phyloP scores from a whole-genome alignment of 192 early-diverging fungal species.

The Backusella westeae region DNA sequence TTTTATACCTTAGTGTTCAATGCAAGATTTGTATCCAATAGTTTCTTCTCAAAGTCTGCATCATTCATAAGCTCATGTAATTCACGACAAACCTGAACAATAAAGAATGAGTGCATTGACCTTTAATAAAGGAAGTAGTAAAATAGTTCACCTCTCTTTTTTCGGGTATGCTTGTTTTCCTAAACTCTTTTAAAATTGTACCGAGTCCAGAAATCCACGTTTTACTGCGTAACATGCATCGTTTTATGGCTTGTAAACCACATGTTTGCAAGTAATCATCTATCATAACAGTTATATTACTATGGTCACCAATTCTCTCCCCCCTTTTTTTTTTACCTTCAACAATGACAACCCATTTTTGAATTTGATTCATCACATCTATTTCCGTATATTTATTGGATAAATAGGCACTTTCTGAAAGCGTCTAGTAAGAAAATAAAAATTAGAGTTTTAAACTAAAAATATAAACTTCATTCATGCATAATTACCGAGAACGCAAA shows the following conservation, averaged over 20 bases:
- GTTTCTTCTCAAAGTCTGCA: not conserved
- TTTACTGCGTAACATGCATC: slow-evolving; percentile 19
- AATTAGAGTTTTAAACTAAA: not conserved
- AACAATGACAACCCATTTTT: slow-evolving; percentile 21
- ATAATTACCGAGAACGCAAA: slow-evolving; percentile 21
- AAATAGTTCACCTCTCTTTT: slow-evolving; percentile 1
- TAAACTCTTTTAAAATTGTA: slow-evolving; percentile 1
- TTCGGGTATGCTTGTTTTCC: slow-evolving; percentile 13
- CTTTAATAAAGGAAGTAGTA: not conserved
- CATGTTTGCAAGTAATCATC: slow-evolving; percentile 25
- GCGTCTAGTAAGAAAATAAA: not conserved
- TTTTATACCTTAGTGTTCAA: not conserved
- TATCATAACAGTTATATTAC: not conserved
- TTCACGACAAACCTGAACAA: not conserved
- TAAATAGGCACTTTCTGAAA: slow-evolving; percentile 28
- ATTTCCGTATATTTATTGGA: slow-evolving; percentile 9
- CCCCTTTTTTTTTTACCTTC: slow-evolving; percentile 13
- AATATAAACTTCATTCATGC: not conserved
- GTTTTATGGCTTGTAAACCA: slow-evolving; percentile 22
- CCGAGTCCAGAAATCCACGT: slow-evolving; percentile 9
- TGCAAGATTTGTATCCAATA: not conserved
- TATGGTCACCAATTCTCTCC: not conserved
- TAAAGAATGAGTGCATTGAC: not conserved
- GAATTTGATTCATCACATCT: slow-evolving; percentile 20
- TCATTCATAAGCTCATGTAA: slow-evolving; percentile 10